Percentiles rank a stretch among this genome's conserved stretches.
Conservation (phyloP, 805 yeast species). For the Komagataella populi region DNA sequence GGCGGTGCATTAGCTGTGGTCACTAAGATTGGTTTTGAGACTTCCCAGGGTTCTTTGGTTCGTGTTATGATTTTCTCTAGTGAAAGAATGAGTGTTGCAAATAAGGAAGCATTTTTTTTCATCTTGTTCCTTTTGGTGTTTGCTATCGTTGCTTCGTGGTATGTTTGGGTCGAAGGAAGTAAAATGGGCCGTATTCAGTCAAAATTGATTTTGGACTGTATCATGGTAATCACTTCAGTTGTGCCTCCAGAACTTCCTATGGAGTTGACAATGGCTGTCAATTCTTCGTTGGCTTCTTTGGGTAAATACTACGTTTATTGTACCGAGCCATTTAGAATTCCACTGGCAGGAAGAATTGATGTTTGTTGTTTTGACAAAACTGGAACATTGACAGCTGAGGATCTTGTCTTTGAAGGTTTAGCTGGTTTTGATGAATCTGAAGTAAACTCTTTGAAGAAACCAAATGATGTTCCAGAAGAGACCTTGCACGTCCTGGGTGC, state of each 20-base stretch:
- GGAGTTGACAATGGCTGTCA: conserved; percentile 98
- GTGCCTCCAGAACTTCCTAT: conserved; percentile 98
- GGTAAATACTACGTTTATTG: conserved; percentile 84
- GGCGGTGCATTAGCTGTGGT: conserved; percentile 86
- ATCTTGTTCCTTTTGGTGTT: conserved; percentile 80
- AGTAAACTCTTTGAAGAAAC: conserved; percentile 37
- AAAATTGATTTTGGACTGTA: conserved; percentile 88
- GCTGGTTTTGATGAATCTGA: conserved; percentile 59
- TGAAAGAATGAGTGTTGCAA: conserved; percentile 93
- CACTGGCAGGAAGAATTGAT: conserved; percentile 94
- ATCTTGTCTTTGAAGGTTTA: conserved; percentile 88
- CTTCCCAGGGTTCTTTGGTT: conserved; percentile 93
- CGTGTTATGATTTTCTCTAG: conserved; percentile 96
- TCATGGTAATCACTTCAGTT: conserved; percentile 89
- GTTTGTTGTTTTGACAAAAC: conserved; percentile 98
- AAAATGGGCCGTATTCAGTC: conserved; percentile 91
- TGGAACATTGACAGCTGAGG: conserved; percentile 96
- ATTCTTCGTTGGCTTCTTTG: conserved; percentile 77
- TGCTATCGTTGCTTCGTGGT: conserved; percentile 93
- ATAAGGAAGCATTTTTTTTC: conserved; percentile 85
- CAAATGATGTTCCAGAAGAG: conserved; percentile 52
- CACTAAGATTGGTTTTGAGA: conserved; percentile 93
- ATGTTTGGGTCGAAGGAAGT: conserved; percentile 97
- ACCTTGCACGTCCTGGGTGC: conserved; percentile 75
- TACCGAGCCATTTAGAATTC: conserved; percentile 97